phyloP scores from a whole-genome alignment of 257 asterid genomes.

The Apocynum venetum region DNA sequence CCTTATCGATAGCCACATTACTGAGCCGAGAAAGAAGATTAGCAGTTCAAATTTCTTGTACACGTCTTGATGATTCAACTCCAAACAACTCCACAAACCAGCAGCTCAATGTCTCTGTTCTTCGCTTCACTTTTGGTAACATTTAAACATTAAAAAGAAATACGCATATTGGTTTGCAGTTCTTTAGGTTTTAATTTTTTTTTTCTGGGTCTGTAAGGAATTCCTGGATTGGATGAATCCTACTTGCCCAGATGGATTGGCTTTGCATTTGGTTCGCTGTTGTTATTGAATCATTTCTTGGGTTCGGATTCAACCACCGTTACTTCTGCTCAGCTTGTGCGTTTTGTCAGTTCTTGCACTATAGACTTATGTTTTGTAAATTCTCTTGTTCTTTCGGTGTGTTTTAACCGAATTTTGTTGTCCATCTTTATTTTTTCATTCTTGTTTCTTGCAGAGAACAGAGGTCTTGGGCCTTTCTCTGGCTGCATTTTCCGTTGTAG shows the following conservation, averaged over 20 bases:
- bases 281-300: constrained; percentile 66
- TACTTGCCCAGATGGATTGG: constrained; percentile 96
- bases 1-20: not conserved
- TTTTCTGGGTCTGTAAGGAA: constrained; percentile 32
- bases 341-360: not conserved
- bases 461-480: constrained; percentile 80
- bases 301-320: constrained; percentile 60
- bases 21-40: not conserved
- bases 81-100: constrained; percentile 35
- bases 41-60: constrained; percentile 29
- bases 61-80: constrained; percentile 26
- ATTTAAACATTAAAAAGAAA: not conserved
- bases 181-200: not conserved
- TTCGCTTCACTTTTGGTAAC: constrained; percentile 89
- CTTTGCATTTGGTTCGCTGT: constrained; percentile 73
- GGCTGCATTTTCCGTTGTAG: constrained; percentile 64
- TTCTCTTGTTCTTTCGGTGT: not conserved
- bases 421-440: not conserved
- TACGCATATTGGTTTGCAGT: not conserved
- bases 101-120: constrained; percentile 81
- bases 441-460: constrained; percentile 47
- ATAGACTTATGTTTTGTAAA: not conserved
- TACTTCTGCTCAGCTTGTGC: constrained; percentile 76
- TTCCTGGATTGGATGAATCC: constrained; percentile 89
- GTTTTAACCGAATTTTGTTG: not conserved